Base-by-base conservation (phyloP, 2,329 filamentous ascomycete species). In the Aspergillus tanneri region DNA sequence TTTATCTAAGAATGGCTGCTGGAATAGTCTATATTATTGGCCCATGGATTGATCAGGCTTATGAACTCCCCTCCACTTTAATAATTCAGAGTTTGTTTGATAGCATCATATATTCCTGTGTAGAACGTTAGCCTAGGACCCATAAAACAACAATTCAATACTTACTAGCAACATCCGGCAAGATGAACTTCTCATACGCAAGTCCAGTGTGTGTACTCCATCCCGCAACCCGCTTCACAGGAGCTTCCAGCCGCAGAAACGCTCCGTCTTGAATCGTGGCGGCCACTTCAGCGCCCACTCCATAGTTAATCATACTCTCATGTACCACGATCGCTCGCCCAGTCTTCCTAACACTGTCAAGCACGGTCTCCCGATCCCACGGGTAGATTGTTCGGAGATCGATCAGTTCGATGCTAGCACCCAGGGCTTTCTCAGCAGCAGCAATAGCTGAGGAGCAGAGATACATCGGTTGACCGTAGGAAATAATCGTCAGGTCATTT, bases 401-500 rank as follows among this genome's bases (percentile, higher is more conserved):
- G 51, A 96, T 90, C 48, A 96, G 75, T 75, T 96, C 91, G 12
- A 90, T 80, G 4, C 81, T 86, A 46, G 91, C 80, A 5, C 86
- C 88, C 8, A 87, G 76, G 37, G 90, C 77, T 55, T 89, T 89
- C 66, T 90, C 83, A 4, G 88, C 86, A 18, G 84, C 84, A 50
- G 84, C 79, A 52, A 95, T 86, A 0, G 91, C 91, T 4, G 82
- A 78, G 43, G 83, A 82, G 67, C 90, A 96, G 32, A 85, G 86
- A 69, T 96, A 96, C 16, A 96, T 72, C 14, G 91, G 90, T 58
- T 93, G 90, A 7, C 91, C 91, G 62, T 96, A 96, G 1, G 88
- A 93, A 11, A 96, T 77, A 21, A 96, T 77, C 0, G 91, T 96
- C 14, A 96, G 67, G 55, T 95, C 84, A 43, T 81, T 85, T 36